Evolutionary conservation across 2,329 filamentous ascomycete genomes (phyloP), one percentile per base, ranked within the genome.

Genomic region (Aureobasidium sp.): DNA sequence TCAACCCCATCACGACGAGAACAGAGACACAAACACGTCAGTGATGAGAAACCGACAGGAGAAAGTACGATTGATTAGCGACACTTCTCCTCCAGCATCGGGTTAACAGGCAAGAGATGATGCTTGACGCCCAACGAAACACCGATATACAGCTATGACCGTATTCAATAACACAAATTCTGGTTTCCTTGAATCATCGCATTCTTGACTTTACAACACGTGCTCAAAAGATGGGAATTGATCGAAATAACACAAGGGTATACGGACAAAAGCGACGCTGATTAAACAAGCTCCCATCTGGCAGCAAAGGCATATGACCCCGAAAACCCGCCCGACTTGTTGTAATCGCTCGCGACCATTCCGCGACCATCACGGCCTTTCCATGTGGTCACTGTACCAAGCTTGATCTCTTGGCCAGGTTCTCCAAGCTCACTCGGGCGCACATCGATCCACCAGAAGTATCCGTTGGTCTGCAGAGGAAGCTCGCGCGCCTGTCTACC

Each of bases 381-480:
- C 47, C 80, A 76, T 21, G 63, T 72, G 11, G 70, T 80, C 32
- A 95, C 72, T 17, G 80, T 79, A 54, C 79, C 79, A 25, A 93
- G 68, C 59, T 76, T 77, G 5, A 91, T 71, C 50, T 77, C 80
- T 68, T 90, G 72, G 62, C 88, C 88, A 0, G 83, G 79, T 0
- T 74, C 74, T 1, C 88, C 88, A 17, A 94, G 70, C 54, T 84
- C 78, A 27, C 73, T 68, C 1, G 81, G 73, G 3, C 66, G 63
- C 3, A 96, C 78, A 68, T 96, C 91, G 1, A 82, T 70, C 82
- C 88, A 95, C 80, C 86, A 94, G 70, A 84, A 85, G 12, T 86
- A 87, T 56, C 91, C 86, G n/a, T 80, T 85, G 10, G 70, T 62
- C 65, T 87, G 79, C 52, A 95, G 80, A 0, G 86, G 80, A 1